Evolutionary conservation across 2,329 filamentous ascomycete genomes (phyloP).

Genomic region (Aspergillus candidus): DNA sequence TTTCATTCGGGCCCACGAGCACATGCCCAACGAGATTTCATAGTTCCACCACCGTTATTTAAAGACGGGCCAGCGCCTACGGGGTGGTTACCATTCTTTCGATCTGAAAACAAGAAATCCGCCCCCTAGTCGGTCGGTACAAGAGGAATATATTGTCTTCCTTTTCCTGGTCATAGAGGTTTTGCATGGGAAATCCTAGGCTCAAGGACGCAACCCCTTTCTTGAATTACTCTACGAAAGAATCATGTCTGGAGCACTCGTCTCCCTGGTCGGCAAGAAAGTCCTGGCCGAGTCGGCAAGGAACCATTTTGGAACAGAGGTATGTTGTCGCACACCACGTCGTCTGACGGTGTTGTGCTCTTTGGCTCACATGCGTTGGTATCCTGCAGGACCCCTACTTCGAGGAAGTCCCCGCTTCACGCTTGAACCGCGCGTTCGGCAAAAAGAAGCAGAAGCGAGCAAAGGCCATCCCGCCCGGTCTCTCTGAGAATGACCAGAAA

Average conservation of each 20-base stretch:
- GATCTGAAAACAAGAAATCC: too few species aligned
- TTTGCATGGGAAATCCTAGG: too few species aligned
- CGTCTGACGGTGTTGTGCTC: neutral
- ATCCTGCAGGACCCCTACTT: slow-evolving; percentile 75
- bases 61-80: too few species aligned
- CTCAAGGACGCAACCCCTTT: too few species aligned
- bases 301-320: slow-evolving; percentile 40
- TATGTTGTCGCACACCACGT: slow-evolving; percentile 15
- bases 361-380: slow-evolving; percentile 3
- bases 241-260: slow-evolving; percentile 24
- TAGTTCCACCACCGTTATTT: too few species aligned
- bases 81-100: too few species aligned
- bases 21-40: too few species aligned
- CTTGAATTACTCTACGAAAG: neutral
- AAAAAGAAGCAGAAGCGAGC: slow-evolving; percentile 76
- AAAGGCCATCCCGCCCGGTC: slow-evolving; percentile 75
- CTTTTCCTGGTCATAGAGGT: too few species aligned
- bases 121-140: too few species aligned
- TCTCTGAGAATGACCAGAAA: slow-evolving; percentile 74
- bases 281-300: slow-evolving; percentile 34
- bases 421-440: slow-evolving; percentile 57
- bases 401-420: slow-evolving; percentile 70
- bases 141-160: too few species aligned
- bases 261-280: slow-evolving; percentile 27
- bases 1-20: too few species aligned